phyloP scores from a whole-genome alignment of 306 rosid genomes.

The Cicer judaicum region DNA sequence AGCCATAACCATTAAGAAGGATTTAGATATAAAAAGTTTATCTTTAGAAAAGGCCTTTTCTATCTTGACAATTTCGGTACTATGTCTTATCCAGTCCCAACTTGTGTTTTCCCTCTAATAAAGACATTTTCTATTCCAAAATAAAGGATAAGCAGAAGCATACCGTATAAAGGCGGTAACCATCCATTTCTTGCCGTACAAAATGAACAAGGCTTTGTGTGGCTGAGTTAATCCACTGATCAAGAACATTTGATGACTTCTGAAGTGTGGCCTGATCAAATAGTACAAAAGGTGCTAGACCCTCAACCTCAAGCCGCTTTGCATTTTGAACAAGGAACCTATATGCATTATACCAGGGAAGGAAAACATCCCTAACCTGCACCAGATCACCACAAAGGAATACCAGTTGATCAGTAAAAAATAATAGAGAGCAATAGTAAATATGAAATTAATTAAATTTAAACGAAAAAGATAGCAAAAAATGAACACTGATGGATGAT shows the following conservation, averaged over 20 bases:
- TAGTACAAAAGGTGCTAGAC: conserved; percentile 69
- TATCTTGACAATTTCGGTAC: conserved; percentile 11
- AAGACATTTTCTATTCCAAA: conserved; percentile 10
- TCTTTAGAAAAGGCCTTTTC: neutral
- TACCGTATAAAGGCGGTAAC: conserved; percentile 88
- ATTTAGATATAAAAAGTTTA: neutral
- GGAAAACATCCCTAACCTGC: conserved; percentile 95
- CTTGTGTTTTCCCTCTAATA: conserved; percentile 5
- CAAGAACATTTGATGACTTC: conserved; percentile 90
- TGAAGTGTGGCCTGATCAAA: conserved; percentile 71
- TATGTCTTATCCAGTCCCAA: conserved; percentile 13
- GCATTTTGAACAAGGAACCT: conserved; percentile 95
- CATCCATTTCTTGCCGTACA: conserved; percentile 93
- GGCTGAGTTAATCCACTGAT: conserved; percentile 98
- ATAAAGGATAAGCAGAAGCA: conserved; percentile 26
- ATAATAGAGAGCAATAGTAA: conserved; percentile 11
- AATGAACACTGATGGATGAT: conserved; percentile 23
- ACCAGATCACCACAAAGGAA: conserved; percentile 40
- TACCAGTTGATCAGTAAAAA: conserved; percentile 8
- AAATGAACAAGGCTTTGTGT: conserved; percentile 87
- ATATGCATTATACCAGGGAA: conserved; percentile 98
- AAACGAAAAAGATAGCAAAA: conserved; percentile 1
- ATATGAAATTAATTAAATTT: conserved; percentile 20
- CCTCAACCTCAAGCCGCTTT: conserved; percentile 91
- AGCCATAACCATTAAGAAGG: conserved; percentile 7